These are phyloP conservation scores for Podospora pseudopauciseta DNA, from an alignment of 495 filamentous ascomycete species.

Conservation along the genomic window DNA sequence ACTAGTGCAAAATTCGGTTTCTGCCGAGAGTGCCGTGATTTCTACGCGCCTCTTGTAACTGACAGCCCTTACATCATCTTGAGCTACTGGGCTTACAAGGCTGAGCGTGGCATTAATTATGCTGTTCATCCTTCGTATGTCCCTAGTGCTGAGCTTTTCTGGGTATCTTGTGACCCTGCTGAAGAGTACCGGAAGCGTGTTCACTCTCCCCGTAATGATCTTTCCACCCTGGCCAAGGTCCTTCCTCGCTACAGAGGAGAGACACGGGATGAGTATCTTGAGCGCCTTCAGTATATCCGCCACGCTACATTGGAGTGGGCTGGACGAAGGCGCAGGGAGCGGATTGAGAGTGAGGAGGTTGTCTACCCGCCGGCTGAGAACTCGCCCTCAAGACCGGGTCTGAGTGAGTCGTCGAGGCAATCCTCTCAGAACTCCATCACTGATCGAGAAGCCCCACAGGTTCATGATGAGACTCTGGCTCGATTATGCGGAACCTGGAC, in stretches of 20 bases:
- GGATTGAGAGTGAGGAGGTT: neutral
- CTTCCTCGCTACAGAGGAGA: neutral
- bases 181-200: neutral
- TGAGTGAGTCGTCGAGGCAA: neutral
- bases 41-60: constrained; percentile 8
- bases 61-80: constrained; percentile 1
- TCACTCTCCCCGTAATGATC: constrained; percentile 12
- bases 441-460: neutral
- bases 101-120: neutral
- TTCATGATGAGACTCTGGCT: constrained; percentile 12
- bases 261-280: neutral
- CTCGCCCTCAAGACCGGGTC: neutral
- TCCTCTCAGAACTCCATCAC: neutral
- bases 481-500: constrained; percentile 8
- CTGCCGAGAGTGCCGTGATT: constrained; percentile 13
- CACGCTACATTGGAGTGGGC: neutral
- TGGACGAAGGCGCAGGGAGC: neutral
- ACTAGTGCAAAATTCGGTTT: constrained; percentile 14
- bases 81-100: constrained; percentile 24
- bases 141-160: constrained; percentile 2
- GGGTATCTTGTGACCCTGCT: neutral
- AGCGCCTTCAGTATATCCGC: neutral
- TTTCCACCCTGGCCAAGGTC: constrained; percentile 10
- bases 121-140: constrained; percentile 10
- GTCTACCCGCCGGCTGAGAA: neutral